phyloP scores from a whole-genome alignment of 2,329 filamentous ascomycete genomes.

The Acrocalymma vagum region DNA sequence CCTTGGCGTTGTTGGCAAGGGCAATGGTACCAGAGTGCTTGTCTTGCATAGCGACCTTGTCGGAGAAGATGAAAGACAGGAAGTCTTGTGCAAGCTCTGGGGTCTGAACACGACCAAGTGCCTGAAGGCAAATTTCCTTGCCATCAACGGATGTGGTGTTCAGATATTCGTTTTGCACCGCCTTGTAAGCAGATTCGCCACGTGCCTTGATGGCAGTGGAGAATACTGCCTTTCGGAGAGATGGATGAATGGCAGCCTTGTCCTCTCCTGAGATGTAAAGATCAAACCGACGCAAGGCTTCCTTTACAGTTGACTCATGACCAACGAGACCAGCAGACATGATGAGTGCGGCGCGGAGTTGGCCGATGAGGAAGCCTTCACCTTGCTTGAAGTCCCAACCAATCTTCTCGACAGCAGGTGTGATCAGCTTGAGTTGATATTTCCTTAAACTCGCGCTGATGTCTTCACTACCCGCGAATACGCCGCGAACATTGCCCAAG shows the following conservation, averaged over 20 bases:
- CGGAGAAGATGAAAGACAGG: constrained; percentile 80
- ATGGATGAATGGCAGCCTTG: constrained; percentile 77
- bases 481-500: constrained; percentile 78
- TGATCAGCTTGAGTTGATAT: constrained; percentile 80
- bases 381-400: constrained; percentile 83
- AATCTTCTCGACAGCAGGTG: constrained; percentile 76
- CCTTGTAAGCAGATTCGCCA: constrained; percentile 72
- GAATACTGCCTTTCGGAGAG: constrained; percentile 82
- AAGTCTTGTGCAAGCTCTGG: constrained; percentile 72
- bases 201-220: constrained; percentile 79
- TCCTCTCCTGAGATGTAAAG: constrained; percentile 75
- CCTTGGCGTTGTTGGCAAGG: constrained; percentile 76
- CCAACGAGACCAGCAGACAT: constrained; percentile 76
- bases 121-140: constrained; percentile 82
- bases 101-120: constrained; percentile 78
- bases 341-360: constrained; percentile 85
- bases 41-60: constrained; percentile 85
- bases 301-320: constrained; percentile 75
- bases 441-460: constrained; percentile 78
- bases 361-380: constrained; percentile 83
- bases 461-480: constrained; percentile 80
- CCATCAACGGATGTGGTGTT: constrained; percentile 87
- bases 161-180: constrained; percentile 85
- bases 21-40: constrained; percentile 82
- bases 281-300: constrained; percentile 81